Evolutionary conservation across 352 stramenopile species (phyloP), one percentile per base, ranked within the genome.

Genomic region (Aphanomyces invadans): DNA sequence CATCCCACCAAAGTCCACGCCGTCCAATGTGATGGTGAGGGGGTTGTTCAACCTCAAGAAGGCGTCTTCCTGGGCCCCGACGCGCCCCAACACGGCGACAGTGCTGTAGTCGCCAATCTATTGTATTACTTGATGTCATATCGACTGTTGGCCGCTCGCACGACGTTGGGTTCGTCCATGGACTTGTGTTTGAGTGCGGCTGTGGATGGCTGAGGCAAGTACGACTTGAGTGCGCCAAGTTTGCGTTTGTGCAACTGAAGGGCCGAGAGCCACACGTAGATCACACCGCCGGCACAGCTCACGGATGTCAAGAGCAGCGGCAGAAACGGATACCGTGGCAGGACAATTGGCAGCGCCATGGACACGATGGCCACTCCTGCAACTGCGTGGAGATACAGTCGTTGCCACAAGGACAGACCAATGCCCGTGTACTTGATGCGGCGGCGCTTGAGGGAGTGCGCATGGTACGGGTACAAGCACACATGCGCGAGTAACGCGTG

Each of bases 271-370:
- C 81, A 92, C 2, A 93, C 79, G 71, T 93, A 93, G 3, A 92
- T 26, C 59, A 92, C 91, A 10, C 79, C 84, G 38, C 91, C 65
- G 0, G 80, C 83, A 42, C 84, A 92, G 17, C 68, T 70, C 12
- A 91, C 79, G 1, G 84, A 93, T 31, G 86, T 88, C 36, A 89
- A 42, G 74, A 95, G 88, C 23, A 95, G 76, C 28, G 86, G 86
- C 5, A 93, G 67, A 68, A 95, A 95, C 49, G 79, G 70, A 38
- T 82, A 88, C 56, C 70, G 74, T 4, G 38, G 52, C 0, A 82
- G 80, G 7, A 90, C 56, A 29, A 74, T 79, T 48, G 80, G 80
- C 55, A 92, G 89, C 36, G 77, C 54, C 36, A 70, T 74, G 19
- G 78, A 77, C 2, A 73, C 72, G 3, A 82, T 67, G 0, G 62